Conservation (phyloP, 176 grass and related monocot species). For the Avena eriantha region DNA sequence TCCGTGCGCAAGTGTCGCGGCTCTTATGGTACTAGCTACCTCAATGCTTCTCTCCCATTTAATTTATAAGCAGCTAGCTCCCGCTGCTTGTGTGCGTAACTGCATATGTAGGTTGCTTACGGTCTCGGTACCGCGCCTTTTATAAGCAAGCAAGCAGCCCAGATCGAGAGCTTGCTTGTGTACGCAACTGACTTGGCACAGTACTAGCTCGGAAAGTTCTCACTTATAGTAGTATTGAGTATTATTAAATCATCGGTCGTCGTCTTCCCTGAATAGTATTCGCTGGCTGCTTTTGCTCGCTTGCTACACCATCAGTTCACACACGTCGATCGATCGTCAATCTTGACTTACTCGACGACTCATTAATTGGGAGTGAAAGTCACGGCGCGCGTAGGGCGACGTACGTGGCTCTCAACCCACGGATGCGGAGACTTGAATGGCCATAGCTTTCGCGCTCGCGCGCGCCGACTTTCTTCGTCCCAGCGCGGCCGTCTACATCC, state of each 20-base stretch:
- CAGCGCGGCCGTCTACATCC: too few species aligned
- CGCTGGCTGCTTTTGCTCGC: background rate
- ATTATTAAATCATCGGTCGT: background rate
- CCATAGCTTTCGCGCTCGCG: background rate
- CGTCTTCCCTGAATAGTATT: background rate
- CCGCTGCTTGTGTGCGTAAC: background rate
- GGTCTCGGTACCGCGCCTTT: background rate
- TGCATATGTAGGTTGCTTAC: background rate
- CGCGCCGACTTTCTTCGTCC: background rate
- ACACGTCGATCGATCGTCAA: background rate
- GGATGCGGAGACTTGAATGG: background rate
- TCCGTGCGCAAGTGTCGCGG: too few species aligned
- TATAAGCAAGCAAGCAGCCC: slow-evolving; percentile 10
- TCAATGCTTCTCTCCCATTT: background rate
- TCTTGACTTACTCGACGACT: slow-evolving; percentile 21
- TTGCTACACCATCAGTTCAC: background rate
- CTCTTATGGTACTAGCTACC: too few species aligned
- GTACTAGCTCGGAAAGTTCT: background rate
- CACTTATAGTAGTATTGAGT: too few species aligned
- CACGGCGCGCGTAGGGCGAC: background rate
- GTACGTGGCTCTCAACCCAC: background rate
- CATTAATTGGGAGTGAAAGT: background rate
- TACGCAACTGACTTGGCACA: background rate
- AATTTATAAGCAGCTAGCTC: slow-evolving; percentile 34
- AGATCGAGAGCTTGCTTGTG: background rate